These are phyloP conservation scores for Lolium multiflorum DNA, from an alignment of 176 grass and related monocot species.

Conservation along the genomic window DNA sequence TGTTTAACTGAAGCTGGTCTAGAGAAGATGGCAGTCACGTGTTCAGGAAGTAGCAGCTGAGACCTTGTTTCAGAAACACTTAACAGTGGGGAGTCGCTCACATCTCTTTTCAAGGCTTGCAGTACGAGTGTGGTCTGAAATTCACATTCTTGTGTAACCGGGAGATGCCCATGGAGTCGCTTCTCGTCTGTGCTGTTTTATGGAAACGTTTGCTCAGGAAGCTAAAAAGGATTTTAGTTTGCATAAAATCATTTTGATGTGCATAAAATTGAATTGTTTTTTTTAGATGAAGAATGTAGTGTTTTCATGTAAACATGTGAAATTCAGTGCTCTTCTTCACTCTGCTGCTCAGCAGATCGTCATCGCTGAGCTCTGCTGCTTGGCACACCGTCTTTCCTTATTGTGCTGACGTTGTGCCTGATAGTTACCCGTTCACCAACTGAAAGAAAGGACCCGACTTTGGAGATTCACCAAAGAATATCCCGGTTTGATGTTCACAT, in stretches of 20 bases:
- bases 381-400: neutral
- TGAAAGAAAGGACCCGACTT: neutral
- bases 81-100: neutral
- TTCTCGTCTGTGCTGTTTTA: neutral
- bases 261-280: too few species aligned
- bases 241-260: too few species aligned
- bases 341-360: neutral
- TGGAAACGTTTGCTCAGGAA: too few species aligned
- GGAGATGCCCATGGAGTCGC: neutral
- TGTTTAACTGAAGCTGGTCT: conserved; percentile 25
- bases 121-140: neutral
- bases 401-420: neutral
- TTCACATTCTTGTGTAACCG: neutral
- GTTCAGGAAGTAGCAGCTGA: conserved; percentile 8
- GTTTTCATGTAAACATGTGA: neutral
- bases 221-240: too few species aligned
- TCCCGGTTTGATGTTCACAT: neutral
- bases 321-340: conserved; percentile 11
- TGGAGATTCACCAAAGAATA: neutral
- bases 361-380: conserved; percentile 1
- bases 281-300: neutral
- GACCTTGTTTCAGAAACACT: neutral
- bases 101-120: neutral
- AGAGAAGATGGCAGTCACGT: conserved; percentile 4
- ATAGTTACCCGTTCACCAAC: neutral